A percentile compares a stretch with the other conserved stretches of the same genome.
These are phyloP conservation scores for Picea sitchensis DNA, from an alignment of 75 land plant genomes.

Conservation along the genomic window DNA sequence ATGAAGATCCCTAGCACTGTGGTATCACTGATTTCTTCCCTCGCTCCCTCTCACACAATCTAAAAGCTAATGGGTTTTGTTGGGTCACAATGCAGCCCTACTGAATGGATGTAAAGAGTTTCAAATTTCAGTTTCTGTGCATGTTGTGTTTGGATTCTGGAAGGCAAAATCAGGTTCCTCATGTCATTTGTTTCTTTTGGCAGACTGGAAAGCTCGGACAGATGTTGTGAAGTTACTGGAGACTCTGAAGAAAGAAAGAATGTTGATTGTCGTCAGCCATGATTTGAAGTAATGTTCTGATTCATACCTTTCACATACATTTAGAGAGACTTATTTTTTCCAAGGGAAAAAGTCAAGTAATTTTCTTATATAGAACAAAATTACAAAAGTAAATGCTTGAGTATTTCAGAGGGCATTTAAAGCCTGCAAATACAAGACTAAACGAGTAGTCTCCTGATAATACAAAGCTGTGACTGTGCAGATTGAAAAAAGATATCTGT, in stretches of 20 bases:
- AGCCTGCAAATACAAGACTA: too few species aligned
- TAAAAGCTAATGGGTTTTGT: not conserved
- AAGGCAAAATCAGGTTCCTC: not conserved
- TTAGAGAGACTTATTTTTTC: not conserved
- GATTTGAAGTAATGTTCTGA: conserved; percentile 75
- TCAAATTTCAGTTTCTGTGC: not conserved
- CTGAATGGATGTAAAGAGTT: not conserved
- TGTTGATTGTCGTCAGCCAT: conserved; percentile 93
- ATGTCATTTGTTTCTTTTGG: not conserved
- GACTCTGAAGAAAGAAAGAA: conserved; percentile 78
- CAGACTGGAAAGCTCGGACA: conserved; percentile 94
- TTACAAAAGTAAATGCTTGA: too few species aligned
- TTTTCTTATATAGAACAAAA: too few species aligned
- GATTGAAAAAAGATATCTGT: too few species aligned
- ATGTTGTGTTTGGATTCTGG: not conserved
- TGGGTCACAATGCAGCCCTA: not conserved
- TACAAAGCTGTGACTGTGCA: too few species aligned
- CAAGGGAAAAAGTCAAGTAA: too few species aligned
- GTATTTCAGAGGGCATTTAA: too few species aligned
- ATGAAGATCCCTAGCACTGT: not conserved
- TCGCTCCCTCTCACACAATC: too few species aligned
- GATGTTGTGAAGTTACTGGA: conserved; percentile 83
- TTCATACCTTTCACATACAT: conserved; percentile 1
- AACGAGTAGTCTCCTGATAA: too few species aligned
- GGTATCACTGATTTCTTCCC: not conserved